These are phyloP conservation scores for Starmera quercuum DNA, from an alignment of 805 yeast species.

Conservation along the genomic window DNA sequence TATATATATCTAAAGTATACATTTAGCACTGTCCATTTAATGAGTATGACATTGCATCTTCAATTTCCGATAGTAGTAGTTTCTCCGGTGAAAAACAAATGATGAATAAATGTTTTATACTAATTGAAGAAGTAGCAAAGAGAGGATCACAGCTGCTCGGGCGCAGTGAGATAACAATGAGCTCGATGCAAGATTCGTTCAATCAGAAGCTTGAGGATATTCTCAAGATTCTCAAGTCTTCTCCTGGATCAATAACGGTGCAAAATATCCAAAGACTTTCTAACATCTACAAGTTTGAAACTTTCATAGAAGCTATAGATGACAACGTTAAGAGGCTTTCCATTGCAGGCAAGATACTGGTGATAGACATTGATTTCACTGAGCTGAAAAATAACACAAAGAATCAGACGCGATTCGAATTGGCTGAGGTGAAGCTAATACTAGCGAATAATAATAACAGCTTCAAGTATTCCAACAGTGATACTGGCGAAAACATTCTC, in stretches of 20 bases:
- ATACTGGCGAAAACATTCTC: slow-evolving; percentile 11
- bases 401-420: slow-evolving; percentile 7
- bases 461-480: slow-evolving; percentile 10
- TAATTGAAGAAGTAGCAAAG: no score
- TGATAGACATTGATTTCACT: slow-evolving; percentile 18
- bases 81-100: no score
- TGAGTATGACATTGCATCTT: no score
- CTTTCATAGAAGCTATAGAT: slow-evolving; percentile 14
- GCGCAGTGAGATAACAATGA: no score
- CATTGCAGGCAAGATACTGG: slow-evolving; percentile 21
- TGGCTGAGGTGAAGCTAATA: slow-evolving; percentile 14
- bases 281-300: slow-evolving; percentile 20
- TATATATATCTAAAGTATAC: no score
- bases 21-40: no score
- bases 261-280: slow-evolving; percentile 19
- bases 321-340: slow-evolving; percentile 11
- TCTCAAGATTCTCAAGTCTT: slow-evolving; percentile 11
- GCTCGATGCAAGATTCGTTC: slow-evolving; percentile 18
- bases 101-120: no score
- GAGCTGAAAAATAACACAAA: slow-evolving; percentile 4
- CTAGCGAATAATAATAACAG: slow-evolving; percentile 18
- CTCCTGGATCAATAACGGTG: slow-evolving; percentile 14
- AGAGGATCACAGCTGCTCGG: no score
- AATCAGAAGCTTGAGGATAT: slow-evolving; percentile 14
- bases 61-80: no score